Evolutionary conservation across 2,329 filamentous ascomycete species (phyloP).

Genomic region (Domatiomyces globalis): DNA sequence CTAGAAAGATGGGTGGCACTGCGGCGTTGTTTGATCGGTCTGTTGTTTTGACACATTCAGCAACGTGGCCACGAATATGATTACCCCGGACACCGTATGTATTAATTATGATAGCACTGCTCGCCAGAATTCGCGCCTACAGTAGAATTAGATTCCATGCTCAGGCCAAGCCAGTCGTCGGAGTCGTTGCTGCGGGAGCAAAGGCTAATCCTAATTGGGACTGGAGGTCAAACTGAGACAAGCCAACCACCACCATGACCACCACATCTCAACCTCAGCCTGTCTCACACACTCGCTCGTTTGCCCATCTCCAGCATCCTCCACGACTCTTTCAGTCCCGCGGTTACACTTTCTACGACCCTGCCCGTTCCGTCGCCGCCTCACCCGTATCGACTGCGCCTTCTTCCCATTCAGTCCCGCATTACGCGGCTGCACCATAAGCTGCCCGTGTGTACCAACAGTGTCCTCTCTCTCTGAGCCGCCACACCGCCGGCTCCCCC

Average conservation of each 20-base stretch:
- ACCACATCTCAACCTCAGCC: neutral
- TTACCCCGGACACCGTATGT: neutral
- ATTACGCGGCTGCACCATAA: neutral
- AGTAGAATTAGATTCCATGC: neutral
- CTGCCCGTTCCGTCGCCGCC: slow-evolving; percentile 4
- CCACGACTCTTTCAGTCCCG: too few species aligned
- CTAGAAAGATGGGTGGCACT: neutral
- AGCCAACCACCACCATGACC: neutral
- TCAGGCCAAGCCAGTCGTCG: neutral
- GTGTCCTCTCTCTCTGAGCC: neutral
- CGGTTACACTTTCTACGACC: neutral
- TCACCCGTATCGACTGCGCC: neutral
- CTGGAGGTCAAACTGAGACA: neutral
- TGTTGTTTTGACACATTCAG: neutral
- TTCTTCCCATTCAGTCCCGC: too few species aligned
- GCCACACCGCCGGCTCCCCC: too few species aligned
- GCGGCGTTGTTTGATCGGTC: neutral
- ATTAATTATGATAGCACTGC: neutral
- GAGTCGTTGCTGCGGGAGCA: neutral
- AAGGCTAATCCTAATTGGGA: neutral
- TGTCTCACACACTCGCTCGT: neutral
- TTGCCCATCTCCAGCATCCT: neutral
- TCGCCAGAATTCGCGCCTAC: neutral
- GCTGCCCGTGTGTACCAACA: neutral
- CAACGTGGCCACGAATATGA: neutral